Percentiles rank a stretch among this genome's conserved stretches.
Evolutionary conservation across 768 basidiomycete genomes (phyloP).

Genomic region (Phlebiopsis flavidoalba): DNA sequence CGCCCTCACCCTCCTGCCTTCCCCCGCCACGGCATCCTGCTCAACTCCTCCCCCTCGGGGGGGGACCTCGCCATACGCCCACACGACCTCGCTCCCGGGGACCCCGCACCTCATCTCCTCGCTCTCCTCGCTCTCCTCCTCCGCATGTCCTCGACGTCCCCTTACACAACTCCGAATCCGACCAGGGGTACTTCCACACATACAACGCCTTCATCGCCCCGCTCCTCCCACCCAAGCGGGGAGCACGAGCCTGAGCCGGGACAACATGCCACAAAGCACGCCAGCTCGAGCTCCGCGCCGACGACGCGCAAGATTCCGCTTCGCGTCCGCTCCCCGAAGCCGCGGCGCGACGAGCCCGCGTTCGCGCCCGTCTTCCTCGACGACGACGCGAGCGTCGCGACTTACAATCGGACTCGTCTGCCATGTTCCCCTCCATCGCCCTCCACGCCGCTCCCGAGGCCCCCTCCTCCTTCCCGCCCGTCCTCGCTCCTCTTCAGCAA

Average conservation of each 20-base stretch:
- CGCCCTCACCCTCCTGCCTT: constrained; percentile 10
- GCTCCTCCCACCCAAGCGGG: neutral
- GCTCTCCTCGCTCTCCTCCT: constrained; percentile 22
- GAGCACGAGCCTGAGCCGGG: constrained; percentile 9
- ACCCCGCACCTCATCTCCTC: constrained; percentile 20
- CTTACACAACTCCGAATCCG: constrained; percentile 14
- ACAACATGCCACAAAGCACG: neutral
- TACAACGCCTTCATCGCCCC: constrained; percentile 3
- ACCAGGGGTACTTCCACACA: constrained; percentile 17
- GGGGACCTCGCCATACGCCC: constrained; percentile 21
- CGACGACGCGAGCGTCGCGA: constrained; percentile 21
- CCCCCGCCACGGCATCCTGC: constrained; percentile 23
- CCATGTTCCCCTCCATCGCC: constrained; percentile 15
- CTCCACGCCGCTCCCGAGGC: constrained; percentile 16
- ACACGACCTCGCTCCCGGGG: constrained; percentile 17
- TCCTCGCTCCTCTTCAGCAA: constrained; percentile 16
- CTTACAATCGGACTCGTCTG: constrained; percentile 10
- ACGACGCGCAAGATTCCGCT: constrained; percentile 51
- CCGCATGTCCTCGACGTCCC: constrained; percentile 17
- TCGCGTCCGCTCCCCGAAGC: constrained; percentile 85
- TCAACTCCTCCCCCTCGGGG: constrained; percentile 26
- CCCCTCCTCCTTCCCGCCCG: constrained; percentile 5
- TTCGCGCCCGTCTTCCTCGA: constrained; percentile 27
- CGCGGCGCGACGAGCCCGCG: constrained; percentile 44
- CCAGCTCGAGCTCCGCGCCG: constrained; percentile 11